A percentile compares a stretch with the other conserved stretches of the same genome.
phyloP scores from a whole-genome alignment of 2,329 filamentous ascomycete genomes.

The Fusarium burgessii region DNA sequence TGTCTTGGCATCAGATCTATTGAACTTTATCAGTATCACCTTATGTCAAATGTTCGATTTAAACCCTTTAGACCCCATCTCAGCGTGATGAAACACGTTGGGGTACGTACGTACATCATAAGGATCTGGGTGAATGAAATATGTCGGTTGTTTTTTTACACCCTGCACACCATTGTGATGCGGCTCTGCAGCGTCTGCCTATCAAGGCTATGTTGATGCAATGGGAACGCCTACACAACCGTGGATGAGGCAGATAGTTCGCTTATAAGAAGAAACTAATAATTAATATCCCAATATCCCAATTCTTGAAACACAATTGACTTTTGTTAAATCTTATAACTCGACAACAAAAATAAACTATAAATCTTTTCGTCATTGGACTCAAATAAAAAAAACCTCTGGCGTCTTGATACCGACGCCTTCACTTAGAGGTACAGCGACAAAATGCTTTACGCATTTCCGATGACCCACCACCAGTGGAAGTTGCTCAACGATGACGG shows the following conservation, averaged over 20 bases:
- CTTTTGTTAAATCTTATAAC: too few relatives aligned
- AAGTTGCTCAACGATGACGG: not conserved
- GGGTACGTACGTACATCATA: not conserved
- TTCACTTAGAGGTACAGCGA: too few relatives aligned
- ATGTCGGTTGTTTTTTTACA: too few relatives aligned
- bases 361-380: too few relatives aligned
- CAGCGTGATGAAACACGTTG: too few relatives aligned
- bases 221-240: not conserved
- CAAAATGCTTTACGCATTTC: not conserved
- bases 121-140: not conserved
- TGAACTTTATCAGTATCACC: not conserved
- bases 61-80: too few relatives aligned
- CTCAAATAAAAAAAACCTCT: not conserved
- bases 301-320: not conserved
- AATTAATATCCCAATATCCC: too few relatives aligned
- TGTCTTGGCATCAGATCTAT: not conserved
- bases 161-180: too few relatives aligned
- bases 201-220: not conserved
- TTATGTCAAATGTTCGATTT: too few relatives aligned
- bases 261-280: too few relatives aligned
- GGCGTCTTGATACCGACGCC: not conserved
- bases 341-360: too few relatives aligned
- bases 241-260: not conserved
- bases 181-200: not conserved
- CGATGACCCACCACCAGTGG: not conserved